Evolutionary conservation across 371 early-diverging fungal species (phyloP).

Genomic region (Zancudomyces culisetae): DNA sequence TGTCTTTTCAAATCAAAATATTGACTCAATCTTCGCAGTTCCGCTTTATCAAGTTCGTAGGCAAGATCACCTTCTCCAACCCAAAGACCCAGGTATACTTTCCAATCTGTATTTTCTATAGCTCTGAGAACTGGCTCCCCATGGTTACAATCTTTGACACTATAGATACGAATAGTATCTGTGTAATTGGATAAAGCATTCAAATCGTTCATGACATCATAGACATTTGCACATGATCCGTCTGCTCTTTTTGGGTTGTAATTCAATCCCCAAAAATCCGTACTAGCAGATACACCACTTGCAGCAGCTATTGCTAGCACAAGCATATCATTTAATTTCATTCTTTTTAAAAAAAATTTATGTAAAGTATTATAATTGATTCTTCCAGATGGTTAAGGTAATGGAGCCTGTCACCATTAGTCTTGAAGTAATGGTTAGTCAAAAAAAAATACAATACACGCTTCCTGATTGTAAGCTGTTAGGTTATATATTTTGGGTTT

Average conservation of each 20-base stretch:
- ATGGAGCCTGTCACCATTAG: too few relatives aligned
- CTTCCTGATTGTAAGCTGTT: too few relatives aligned
- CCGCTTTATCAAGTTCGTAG: conserved; percentile 28
- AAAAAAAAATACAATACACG: too few relatives aligned
- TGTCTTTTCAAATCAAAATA: conserved; percentile 21
- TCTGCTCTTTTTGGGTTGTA: conserved; percentile 32
- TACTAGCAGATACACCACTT: conserved; percentile 12
- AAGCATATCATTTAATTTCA: too few relatives aligned
- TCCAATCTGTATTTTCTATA: conserved; percentile 31
- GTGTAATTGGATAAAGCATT: conserved; percentile 27
- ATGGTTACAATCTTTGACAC: conserved; percentile 33
- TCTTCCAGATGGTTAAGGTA: too few relatives aligned
- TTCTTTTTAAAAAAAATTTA: too few relatives aligned
- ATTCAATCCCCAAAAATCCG: conserved; percentile 29
- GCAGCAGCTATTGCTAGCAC: too few relatives aligned
- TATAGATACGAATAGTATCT: conserved; percentile 33
- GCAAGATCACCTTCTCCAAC: conserved; percentile 28
- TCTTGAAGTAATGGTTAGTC: too few relatives aligned
- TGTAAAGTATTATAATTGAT: too few relatives aligned
- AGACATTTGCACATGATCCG: conserved; percentile 30
- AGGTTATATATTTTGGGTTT: too few relatives aligned
- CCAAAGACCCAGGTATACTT: conserved; percentile 40
- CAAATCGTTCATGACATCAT: conserved; percentile 29
- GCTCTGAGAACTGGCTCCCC: conserved; percentile 37
- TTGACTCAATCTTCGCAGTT: conserved; percentile 23